A percentile compares a stretch with the other conserved stretches of the same genome.
Conservation (phyloP, 176 grass and related monocot species). For the Carex kokanica region DNA sequence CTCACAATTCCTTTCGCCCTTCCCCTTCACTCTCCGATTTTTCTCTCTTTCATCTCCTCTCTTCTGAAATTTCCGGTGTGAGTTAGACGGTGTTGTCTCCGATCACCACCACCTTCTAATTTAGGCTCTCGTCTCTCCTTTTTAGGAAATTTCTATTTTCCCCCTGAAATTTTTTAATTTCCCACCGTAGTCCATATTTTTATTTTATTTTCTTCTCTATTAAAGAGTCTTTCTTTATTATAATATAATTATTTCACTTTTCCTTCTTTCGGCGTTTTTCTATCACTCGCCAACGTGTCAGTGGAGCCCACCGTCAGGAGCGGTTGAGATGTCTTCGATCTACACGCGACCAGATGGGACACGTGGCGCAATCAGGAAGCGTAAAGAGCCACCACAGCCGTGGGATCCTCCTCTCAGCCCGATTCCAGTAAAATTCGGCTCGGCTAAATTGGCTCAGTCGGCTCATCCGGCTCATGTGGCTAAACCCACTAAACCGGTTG, state of each 20-base stretch:
- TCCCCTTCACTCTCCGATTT: not conserved
- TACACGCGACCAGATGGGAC: conserved; percentile 49
- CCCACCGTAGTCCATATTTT: not conserved
- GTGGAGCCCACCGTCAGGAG: not conserved
- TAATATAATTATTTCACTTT: not conserved
- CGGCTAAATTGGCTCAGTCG: conserved; percentile 25
- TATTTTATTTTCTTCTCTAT: not conserved
- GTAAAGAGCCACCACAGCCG: conserved; percentile 57
- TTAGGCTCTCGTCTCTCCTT: not conserved
- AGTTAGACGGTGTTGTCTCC: not conserved
- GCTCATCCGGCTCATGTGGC: conserved; percentile 16
- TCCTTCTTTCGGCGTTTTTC: conserved; percentile 6
- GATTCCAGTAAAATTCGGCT: conserved; percentile 34
- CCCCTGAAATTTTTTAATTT: conserved; percentile 22
- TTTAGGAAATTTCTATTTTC: conserved; percentile 31
- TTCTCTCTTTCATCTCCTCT: not conserved
- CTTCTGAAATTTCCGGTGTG: not conserved
- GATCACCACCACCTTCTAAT: not conserved
- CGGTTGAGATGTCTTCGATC: conserved; percentile 51
- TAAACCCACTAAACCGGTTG: not conserved
- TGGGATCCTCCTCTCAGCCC: conserved; percentile 7
- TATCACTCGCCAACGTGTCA: conserved; percentile 34
- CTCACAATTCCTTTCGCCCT: not conserved
- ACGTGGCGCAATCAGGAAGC: conserved; percentile 54
- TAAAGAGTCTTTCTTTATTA: not conserved